phyloP scores from a whole-genome alignment of 257 asterid species.

The Verbena officinalis region DNA sequence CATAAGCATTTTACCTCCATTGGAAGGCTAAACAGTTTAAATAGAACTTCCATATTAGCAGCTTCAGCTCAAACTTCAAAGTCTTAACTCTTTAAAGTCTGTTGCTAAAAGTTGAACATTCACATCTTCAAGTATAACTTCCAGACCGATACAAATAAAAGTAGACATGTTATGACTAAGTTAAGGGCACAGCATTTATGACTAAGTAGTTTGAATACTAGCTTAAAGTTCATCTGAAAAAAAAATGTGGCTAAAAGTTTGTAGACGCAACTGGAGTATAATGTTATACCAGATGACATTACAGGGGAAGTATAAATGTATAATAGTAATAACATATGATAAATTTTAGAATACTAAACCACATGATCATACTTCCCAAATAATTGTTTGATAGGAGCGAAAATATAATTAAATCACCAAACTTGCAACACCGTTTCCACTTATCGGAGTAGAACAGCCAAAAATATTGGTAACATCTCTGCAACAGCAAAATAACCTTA shows the following conservation, averaged over 20 bases:
- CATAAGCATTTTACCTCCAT: slow-evolving; percentile 2
- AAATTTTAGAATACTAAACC: slow-evolving; percentile 3
- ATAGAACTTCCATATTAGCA: not conserved
- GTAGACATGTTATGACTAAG: not conserved
- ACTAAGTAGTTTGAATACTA: not conserved
- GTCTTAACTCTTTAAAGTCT: slow-evolving; percentile 6
- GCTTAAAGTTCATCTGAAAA: not conserved
- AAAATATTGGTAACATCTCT: not conserved
- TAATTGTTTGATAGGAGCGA: slow-evolving; percentile 5
- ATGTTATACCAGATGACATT: not conserved
- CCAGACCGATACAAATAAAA: slow-evolving; percentile 10
- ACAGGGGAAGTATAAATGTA: not conserved
- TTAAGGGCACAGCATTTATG: too few species aligned
- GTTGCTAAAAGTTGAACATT: slow-evolving; percentile 16
- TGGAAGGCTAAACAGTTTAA: slow-evolving; percentile 4
- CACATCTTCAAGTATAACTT: slow-evolving; percentile 1
- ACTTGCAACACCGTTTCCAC: slow-evolving; percentile 12
- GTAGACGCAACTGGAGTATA: not conserved
- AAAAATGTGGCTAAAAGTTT: not conserved
- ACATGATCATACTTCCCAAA: not conserved
- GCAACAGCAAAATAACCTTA: not conserved
- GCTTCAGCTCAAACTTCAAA: not conserved
- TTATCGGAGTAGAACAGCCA: not conserved
- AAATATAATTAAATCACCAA: not conserved
- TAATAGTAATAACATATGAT: not conserved